Evolutionary conservation across 129 eudicot genomes (phyloP).

Genomic region (Artemisia annua): DNA sequence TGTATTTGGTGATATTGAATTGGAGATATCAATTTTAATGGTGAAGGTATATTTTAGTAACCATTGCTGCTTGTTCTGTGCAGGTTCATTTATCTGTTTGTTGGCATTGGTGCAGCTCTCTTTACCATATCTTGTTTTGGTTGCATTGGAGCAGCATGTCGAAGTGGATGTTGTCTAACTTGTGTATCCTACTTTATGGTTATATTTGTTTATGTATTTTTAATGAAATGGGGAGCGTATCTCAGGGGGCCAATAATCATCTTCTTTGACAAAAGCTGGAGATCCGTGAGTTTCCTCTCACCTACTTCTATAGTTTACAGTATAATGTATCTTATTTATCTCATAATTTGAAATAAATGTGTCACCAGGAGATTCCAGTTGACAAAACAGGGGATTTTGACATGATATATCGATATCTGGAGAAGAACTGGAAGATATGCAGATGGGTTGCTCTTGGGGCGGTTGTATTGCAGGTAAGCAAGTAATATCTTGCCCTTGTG

Average conservation of each 20-base stretch:
- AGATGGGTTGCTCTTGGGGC: no score
- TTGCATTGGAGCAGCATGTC: constrained; percentile 79
- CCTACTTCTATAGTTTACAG: no score
- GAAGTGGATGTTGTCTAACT: constrained; percentile 86
- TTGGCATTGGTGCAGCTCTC: constrained; percentile 68
- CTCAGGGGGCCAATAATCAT: constrained; percentile 4
- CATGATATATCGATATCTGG: no score
- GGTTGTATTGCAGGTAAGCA: constrained; percentile 65
- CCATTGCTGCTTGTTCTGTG: constrained; percentile 19
- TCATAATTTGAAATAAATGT: no score
- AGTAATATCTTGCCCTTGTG: neutral
- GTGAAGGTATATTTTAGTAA: neutral
- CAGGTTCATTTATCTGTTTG: constrained; percentile 87
- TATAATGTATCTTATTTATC: no score
- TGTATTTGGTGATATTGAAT: neutral
- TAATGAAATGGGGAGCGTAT: neutral
- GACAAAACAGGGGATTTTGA: no score
- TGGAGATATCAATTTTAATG: neutral
- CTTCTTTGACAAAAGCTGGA: no score
- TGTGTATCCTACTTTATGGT: constrained; percentile 64
- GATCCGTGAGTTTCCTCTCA: no score
- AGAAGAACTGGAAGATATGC: no score
- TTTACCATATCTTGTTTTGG: constrained; percentile 80
- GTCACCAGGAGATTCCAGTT: no score
- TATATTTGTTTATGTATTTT: neutral